Evolutionary conservation across 805 yeast species (phyloP), one percentile per base, ranked within the genome.

Genomic region (Saccharomycopsis capsularis): DNA sequence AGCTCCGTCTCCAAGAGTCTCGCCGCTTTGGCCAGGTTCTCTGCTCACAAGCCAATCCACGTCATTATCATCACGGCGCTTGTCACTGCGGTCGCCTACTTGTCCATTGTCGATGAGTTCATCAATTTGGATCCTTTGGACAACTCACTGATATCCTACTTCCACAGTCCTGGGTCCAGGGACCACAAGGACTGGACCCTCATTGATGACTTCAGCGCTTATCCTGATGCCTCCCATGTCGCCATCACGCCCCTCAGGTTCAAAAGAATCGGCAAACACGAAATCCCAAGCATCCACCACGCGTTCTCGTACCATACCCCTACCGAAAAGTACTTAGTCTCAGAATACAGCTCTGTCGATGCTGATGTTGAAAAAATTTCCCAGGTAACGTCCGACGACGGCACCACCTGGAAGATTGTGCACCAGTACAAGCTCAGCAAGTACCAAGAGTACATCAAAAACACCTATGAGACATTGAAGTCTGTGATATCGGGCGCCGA

Each of bases 11-110:
- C 70, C 11, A 58, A 59, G 15, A 59, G 60, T 18, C 58, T 79
- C 46, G 83, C 85, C 41, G 69, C 68, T 50, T 48, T 68, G 34
- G 73, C 78, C 11, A 67, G 63, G 50, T 63, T 74, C 21, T 78
- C 91, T 46, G 93, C 95, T 13, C 76, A 77, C 52, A 76, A 81
- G 60, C 99, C 99, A 16, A 86, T 91, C 56, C 98, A 90, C 65
- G 76, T 88, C 47, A 80, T 90, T 46, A 78, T 88, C 42, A 60
- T 78, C 49, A 76, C 88, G 4, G 74, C 91, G 13, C 66, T 89
- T 43, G 63, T 87, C 37, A 93, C 95, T 2, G 82, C 95, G 2
- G 67, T 85, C 46, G 83, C 91, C 6, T 91, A 90, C 63, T 71
- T 90, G 51, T 75, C 90, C 3, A 75, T 82, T 2, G 78, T 84